A percentile compares a stretch with the other conserved stretches of the same genome.
Evolutionary conservation across 2,329 filamentous ascomycete species (phyloP).

Genomic region (Drechslerella dactyloides): DNA sequence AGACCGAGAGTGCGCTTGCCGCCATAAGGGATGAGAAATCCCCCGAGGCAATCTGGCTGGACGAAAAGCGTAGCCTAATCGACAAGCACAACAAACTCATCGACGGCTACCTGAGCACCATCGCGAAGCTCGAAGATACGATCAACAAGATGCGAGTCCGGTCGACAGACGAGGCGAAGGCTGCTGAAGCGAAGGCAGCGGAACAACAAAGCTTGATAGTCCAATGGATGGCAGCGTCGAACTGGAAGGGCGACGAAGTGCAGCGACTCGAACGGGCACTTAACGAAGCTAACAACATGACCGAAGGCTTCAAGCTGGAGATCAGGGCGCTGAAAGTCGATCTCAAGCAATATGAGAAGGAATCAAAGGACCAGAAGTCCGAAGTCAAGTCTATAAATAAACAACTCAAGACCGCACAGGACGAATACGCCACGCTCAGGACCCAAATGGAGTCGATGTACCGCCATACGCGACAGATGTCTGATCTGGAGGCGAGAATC

Average conservation of each 20-base stretch:
- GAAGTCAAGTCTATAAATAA: slow-evolving; percentile 35
- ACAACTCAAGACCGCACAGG: slow-evolving; percentile 26
- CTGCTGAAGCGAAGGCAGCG: slow-evolving; percentile 19
- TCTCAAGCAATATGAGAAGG: slow-evolving; percentile 46
- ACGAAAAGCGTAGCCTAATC: slow-evolving; percentile 27
- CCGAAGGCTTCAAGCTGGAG: slow-evolving; percentile 44
- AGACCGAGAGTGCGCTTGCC: slow-evolving; percentile 28
- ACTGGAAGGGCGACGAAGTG: slow-evolving; percentile 32
- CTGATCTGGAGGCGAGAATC: slow-evolving; percentile 37
- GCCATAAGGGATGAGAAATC: slow-evolving; percentile 28
- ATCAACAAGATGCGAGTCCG: slow-evolving; percentile 40
- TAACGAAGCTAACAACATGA: slow-evolving; percentile 32
- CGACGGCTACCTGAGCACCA: slow-evolving; percentile 34
- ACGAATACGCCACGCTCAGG: slow-evolving; percentile 28
- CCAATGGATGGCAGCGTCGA: slow-evolving; percentile 43
- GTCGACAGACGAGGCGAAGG: slow-evolving; percentile 37
- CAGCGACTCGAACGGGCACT: slow-evolving; percentile 34
- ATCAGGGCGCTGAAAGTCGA: slow-evolving; percentile 35
- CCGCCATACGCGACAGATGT: slow-evolving; percentile 33
- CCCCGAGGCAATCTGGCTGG: slow-evolving; percentile 14
- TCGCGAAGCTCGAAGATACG: slow-evolving; percentile 39
- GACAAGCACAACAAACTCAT: slow-evolving; percentile 33
- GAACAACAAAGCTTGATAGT: slow-evolving; percentile 38
- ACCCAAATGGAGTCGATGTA: slow-evolving; percentile 32
- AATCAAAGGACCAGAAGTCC: slow-evolving; percentile 33